These are phyloP conservation scores for Coemansia sp. DNA, from an alignment of 192 early-diverging fungal genomes.

Conservation along the genomic window DNA sequence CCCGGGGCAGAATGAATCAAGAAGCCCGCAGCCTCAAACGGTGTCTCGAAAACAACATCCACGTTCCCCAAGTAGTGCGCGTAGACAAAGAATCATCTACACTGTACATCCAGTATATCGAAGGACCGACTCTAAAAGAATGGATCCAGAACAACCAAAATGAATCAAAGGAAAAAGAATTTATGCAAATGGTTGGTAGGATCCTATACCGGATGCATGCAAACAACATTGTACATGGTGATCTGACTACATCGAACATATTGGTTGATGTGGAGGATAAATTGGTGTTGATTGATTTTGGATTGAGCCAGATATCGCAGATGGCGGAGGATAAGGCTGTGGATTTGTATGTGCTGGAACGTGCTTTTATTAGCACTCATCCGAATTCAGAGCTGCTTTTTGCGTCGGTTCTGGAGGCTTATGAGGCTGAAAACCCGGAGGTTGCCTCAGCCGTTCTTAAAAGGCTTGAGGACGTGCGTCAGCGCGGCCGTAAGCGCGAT, in stretches of 20 bases:
- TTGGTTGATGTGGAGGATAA: constrained; percentile 61
- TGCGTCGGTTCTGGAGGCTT: constrained; percentile 69
- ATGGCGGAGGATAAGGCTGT: constrained; percentile 96
- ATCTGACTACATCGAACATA: constrained; percentile 96
- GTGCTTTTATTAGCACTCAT: constrained; percentile 91
- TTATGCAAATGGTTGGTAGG: constrained; percentile 62
- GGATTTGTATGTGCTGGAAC: constrained; percentile 98
- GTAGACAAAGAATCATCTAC: constrained; percentile 69
- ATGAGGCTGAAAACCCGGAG: constrained; percentile 65
- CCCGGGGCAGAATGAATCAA: constrained; percentile 72
- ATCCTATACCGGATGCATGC: constrained; percentile 81
- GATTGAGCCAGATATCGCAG: constrained; percentile 81
- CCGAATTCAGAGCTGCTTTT: constrained; percentile 81
- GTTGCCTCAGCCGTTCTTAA: constrained; percentile 58
- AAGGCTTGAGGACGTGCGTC: constrained; percentile 77
- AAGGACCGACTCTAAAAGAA: constrained; percentile 77
- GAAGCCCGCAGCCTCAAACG: constrained; percentile 83
- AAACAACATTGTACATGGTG: constrained; percentile 90
- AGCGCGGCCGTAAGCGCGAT: constrained; percentile 80
- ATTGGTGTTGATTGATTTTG: constrained; percentile 91
- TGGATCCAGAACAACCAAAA: constrained; percentile 51
- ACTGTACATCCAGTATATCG: constrained; percentile 92
- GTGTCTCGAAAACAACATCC: constrained; percentile 71
- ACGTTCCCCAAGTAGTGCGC: constrained; percentile 80
- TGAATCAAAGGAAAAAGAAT: constrained; percentile 19